Base-by-base conservation (phyloP, 1,284 basidiomycete species). In the Cryptococcus hybrid region DNA sequence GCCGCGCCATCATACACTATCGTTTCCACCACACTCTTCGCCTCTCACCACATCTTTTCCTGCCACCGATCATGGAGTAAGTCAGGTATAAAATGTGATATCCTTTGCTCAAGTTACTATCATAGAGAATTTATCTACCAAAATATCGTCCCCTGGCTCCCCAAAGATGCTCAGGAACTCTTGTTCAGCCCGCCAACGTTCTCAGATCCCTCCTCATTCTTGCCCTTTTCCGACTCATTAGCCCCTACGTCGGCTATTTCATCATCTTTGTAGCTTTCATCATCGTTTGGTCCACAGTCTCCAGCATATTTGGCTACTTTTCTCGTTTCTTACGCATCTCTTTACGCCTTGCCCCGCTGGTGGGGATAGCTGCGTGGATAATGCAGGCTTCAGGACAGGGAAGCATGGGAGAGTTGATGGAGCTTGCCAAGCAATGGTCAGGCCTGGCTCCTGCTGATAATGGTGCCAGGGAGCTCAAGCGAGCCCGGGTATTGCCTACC, bases 381-480 rank as follows among this genome's bases (percentile, higher is more conserved):
- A 76, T 76, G 75, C 62, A 69, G 18, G 64, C 57, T 36, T 70
- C 67, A 3, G 75, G 71, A 13, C 75, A 76, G 53, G 75, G 73
- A 39, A 63, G 66, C 12, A 66, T 75, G 51, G 67, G 66, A 35
- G 72, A 75, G 39, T 46, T 75, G 38, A 63, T 70, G 24, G 65
- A 69, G 39, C 52, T 71, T 5, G 66, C 68, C 15, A 72, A 73
- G 59, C 63, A 70, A 46, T 74, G 65, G 51, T 59, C 66, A 4
- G 74, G 74, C 15, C 39, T 72, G 7, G 52, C 45, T 5, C 36
- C 51, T n/a, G 13, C 38, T 34, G 51, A 36, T 30, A 30, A 30
- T 4, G 30, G 4, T 30, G 30, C 30, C 4, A 55, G 39, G 6
- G 42, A 7, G 51, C 49, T 2, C 48, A 39, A 8, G 44, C 35